phyloP scores from a whole-genome alignment of 2,329 filamentous ascomycete species.

The Penicillium brevicompactum region DNA sequence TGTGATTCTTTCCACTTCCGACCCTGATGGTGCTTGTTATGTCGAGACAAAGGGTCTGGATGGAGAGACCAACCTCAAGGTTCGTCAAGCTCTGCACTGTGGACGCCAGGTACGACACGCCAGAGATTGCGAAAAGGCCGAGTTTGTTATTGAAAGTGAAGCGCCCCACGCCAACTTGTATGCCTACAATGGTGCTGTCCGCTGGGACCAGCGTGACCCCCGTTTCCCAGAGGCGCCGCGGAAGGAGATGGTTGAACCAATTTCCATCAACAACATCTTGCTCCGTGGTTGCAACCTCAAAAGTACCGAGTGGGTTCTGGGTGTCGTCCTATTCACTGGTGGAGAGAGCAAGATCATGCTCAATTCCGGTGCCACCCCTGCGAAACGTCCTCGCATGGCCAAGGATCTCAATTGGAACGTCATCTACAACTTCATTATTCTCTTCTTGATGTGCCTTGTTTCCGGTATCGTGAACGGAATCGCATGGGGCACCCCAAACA shows the following conservation, averaged over 20 bases:
- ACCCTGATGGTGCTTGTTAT: slow-evolving; percentile 91
- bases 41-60: slow-evolving; percentile 98
- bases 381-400: slow-evolving; percentile 87
- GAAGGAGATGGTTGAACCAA: slow-evolving; percentile 84
- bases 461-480: slow-evolving; percentile 82
- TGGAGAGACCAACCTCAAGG: slow-evolving; percentile 96
- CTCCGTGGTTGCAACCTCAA: slow-evolving; percentile 90
- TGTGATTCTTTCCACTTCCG: slow-evolving; percentile 88
- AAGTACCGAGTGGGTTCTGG: slow-evolving; percentile 95
- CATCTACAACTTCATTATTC: slow-evolving; percentile 90
- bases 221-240: slow-evolving; percentile 63
- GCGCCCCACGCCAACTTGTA: slow-evolving; percentile 91
- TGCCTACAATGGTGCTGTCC: slow-evolving; percentile 86
- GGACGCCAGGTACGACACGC: slow-evolving; percentile 83
- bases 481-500: slow-evolving; percentile 73
- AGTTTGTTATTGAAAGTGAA: slow-evolving; percentile 90
- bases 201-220: slow-evolving; percentile 76
- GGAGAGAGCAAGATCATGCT: slow-evolving; percentile 99
- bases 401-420: slow-evolving; percentile 97
- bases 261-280: slow-evolving; percentile 92
- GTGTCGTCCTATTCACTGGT: slow-evolving; percentile 90
- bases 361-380: slow-evolving; percentile 93
- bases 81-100: slow-evolving; percentile 85
- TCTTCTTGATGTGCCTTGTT: slow-evolving; percentile 86
- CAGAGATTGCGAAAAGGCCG: slow-evolving; percentile 83